Base-by-base conservation (phyloP, 768 basidiomycete genomes). In the Krasilnikovozyma curviuscula region DNA sequence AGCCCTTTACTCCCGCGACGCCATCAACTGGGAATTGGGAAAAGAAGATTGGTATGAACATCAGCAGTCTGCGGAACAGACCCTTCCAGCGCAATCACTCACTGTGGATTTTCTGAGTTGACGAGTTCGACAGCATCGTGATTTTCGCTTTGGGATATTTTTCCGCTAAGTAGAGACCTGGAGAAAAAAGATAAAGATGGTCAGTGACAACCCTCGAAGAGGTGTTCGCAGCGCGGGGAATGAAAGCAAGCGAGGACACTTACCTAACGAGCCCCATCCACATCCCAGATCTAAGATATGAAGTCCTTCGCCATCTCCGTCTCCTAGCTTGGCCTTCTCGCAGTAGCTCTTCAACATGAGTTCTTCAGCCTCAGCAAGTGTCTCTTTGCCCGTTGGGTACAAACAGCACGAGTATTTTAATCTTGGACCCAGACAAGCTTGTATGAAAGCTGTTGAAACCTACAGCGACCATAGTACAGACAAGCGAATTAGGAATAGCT, bases 201-300 rank as follows among this genome's bases (percentile, higher is more conserved):
- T 27, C 23, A 7, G 21, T 49, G 34, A 48, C 35, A 41, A 19
- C 8, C 19, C 41, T 13, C 42, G 24, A 23, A 23, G n/a, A 13
- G 14, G 14, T 21, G 10, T 9, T 19, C 30, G n/a, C 42, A 45
- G 19, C 9, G 24, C 31, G 21, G 28, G 30, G 13, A 8, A 13
- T 10, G 8, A 16, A 10, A 23, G 12, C 12, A 18, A 24, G 21
- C 21, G 28, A 12, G 25, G 19, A 7, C 46, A 24, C 9, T 12
- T 25, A 0, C 76, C 73, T 38, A 81, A 62, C 58, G 76, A 77
- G n/a, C 79, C 78, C 78, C 77, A 80, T 2, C 78, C 78, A 60
- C 79, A 81, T 4, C 78, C 79, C 6, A 81, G 65, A 59, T 81
- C 80, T 33, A 81, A 60, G 24, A 81, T 67, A 53, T 74, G 73